A percentile compares a stretch with the other conserved stretches of the same genome.
phyloP scores from a whole-genome alignment of 805 yeast species.

The Kazachstania martiniae region DNA sequence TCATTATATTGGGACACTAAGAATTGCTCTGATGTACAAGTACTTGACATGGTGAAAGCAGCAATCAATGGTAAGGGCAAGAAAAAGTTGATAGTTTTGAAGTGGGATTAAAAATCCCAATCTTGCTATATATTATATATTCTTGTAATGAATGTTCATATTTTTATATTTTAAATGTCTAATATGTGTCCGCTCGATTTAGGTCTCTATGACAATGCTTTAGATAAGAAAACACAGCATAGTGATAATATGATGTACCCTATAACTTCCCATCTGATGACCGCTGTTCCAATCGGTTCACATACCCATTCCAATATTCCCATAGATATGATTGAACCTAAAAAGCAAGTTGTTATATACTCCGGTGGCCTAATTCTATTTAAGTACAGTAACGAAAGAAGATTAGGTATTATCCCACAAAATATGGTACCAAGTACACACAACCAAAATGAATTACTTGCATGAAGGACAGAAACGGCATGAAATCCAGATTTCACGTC shows the following conservation, averaged over 20 bases:
- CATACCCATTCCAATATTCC: conserved; percentile 24
- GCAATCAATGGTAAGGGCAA: conserved; percentile 33
- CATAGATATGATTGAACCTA: conserved; percentile 21
- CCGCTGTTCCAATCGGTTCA: conserved; percentile 18
- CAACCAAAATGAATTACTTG: conserved; percentile 13
- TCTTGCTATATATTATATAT: too few species aligned
- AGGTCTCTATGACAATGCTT: neutral
- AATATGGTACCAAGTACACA: conserved; percentile 8
- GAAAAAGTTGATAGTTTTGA: conserved; percentile 22
- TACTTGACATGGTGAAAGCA: conserved; percentile 32
- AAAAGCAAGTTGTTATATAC: conserved; percentile 17
- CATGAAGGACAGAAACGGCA: conserved; percentile 7
- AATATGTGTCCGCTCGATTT: neutral
- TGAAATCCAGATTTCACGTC: conserved; percentile 1
- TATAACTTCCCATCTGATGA: conserved; percentile 25
- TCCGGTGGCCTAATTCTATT: conserved; percentile 17
- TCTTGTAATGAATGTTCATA: neutral
- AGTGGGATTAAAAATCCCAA: conserved; percentile 13
- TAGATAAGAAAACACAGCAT: conserved; percentile 7
- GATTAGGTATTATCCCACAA: conserved; percentile 18
- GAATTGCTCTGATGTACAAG: conserved; percentile 29
- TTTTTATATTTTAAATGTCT: conserved; percentile 1
- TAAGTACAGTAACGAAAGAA: conserved; percentile 15
- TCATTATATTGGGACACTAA: conserved; percentile 27
- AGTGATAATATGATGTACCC: conserved; percentile 19